Base-by-base conservation (phyloP, 192 early-diverging fungal genomes). In the Oehlia diaphana region DNA sequence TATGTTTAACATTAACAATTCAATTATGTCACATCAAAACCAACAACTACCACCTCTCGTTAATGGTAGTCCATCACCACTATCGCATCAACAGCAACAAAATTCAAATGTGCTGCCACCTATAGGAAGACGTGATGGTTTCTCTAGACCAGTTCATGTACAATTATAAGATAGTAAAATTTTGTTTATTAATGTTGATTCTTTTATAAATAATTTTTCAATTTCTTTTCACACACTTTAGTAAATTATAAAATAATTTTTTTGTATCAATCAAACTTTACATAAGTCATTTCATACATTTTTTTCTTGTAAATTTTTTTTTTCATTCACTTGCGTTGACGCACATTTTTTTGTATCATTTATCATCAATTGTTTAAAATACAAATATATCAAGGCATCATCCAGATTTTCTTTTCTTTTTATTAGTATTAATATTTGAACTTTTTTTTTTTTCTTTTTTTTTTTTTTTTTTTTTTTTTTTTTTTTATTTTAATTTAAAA, bases 101-200 rank as follows among this genome's bases (percentile, higher is more conserved):
- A 42, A 37, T n/a, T 39, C 67, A 69, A 33, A 69, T 37, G 67
- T 69, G 12, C 21, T 69, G 33, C 35, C 67, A 9, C 67, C 35
- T 21, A 69, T 69, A 69, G 67, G 19, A 69, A 69, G 67, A 42
- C 67, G 39, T 69, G 67, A 69, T 69, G 35, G 67, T 69, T 69
- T 69, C 35, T 69, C 67, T 39, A 39, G 28, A 39, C 13, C 13
- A 19, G 67, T 69, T 39, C 67, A 69, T 9, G 35, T 69, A 39
- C 28, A 39, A 19, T 69, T 35, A 21, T 35, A 73, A 8, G 28
- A 73, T 73, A 26, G 53, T 58, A 13, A 19, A 47, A 47, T 58
- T 58, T 21, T 58, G 53, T 6, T 58, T 21, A 58, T 21, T 7
- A 21, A 21, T 53, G 50, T 19, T 53, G 14, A 58, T 58, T 58